phyloP scores from a whole-genome alignment of 2,329 filamentous ascomycete genomes.

The Colletotrichum falcatum region DNA sequence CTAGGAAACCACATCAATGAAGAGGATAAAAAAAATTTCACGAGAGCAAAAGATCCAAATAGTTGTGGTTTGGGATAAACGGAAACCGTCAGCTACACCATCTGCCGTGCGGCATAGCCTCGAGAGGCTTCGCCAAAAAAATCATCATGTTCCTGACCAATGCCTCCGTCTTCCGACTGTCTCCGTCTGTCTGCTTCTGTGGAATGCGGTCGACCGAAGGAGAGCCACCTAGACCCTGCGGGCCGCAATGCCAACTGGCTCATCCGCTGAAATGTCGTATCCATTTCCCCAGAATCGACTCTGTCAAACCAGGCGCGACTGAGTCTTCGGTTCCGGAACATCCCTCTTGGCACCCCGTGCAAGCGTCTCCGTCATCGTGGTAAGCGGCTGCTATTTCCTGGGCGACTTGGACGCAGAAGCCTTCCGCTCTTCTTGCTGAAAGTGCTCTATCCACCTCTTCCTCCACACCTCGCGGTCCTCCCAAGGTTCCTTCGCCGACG shows the following conservation, averaged over 20 bases:
- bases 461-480: conserved; percentile 40
- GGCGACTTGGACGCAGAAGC: conserved; percentile 28
- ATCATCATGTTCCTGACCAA: conserved; percentile 21
- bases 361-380: background rate
- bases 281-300: conserved; percentile 8
- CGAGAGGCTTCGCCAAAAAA: conserved; percentile 1
- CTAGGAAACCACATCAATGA: too few species aligned
- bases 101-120: conserved; percentile 16
- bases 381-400: conserved; percentile 21
- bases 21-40: background rate
- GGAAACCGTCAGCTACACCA: conserved; percentile 18
- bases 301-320: background rate
- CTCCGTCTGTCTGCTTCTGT: background rate
- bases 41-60: background rate
- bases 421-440: conserved; percentile 33
- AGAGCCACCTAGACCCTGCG: conserved; percentile 9
- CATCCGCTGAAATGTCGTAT: conserved; percentile 19
- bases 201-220: conserved; percentile 11
- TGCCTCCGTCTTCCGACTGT: conserved; percentile 2
- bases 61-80: conserved; percentile 13
- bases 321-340: background rate
- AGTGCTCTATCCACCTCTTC: conserved; percentile 39
- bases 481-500: conserved; percentile 36
- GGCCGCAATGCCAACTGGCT: conserved; percentile 16
- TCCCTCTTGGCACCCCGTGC: background rate